phyloP scores from a whole-genome alignment of 78 protist genomes.

The Isochrysis galbana region DNA sequence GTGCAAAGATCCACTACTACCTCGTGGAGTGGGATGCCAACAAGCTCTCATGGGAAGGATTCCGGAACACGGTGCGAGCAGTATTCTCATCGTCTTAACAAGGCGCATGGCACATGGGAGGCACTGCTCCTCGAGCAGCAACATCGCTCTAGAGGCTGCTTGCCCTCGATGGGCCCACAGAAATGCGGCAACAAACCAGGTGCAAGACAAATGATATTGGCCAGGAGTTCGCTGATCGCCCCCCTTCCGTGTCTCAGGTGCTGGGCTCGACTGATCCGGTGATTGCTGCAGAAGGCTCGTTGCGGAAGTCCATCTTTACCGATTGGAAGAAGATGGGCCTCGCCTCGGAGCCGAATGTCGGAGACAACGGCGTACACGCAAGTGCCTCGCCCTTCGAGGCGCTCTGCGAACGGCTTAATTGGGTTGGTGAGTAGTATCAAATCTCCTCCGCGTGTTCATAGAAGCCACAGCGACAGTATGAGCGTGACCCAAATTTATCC shows the following conservation, averaged over 20 bases:
- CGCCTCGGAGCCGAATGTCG: slow-evolving; percentile 8
- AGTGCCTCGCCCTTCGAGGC: slow-evolving; percentile 46
- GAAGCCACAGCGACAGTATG: not conserved
- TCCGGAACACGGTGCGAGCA: slow-evolving; percentile 19
- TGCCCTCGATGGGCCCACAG: no score
- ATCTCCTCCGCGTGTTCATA: no score
- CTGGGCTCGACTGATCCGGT: slow-evolving; percentile 56
- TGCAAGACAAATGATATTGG: no score
- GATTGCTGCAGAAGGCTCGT: not conserved
- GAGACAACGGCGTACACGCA: slow-evolving; percentile 60
- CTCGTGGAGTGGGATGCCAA: slow-evolving; percentile 35
- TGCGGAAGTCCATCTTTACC: not conserved
- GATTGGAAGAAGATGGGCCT: slow-evolving; percentile 35
- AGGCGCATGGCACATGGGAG: not conserved
- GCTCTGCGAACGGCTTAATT: not conserved
- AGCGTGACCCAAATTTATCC: no score
- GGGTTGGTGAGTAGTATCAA: not conserved
- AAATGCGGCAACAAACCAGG: no score
- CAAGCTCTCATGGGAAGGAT: slow-evolving; percentile 23
- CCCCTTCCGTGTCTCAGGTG: not conserved
- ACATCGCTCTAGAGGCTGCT: no score
- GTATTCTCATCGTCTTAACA: not conserved
- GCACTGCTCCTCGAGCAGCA: not conserved
- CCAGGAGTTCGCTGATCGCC: no score
- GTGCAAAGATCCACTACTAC: slow-evolving; percentile 26